A percentile compares a stretch with the other conserved stretches of the same genome.
These are phyloP conservation scores for Calonectria pseudoturangicola DNA, from an alignment of 2,329 filamentous ascomycete genomes.

Conservation along the genomic window DNA sequence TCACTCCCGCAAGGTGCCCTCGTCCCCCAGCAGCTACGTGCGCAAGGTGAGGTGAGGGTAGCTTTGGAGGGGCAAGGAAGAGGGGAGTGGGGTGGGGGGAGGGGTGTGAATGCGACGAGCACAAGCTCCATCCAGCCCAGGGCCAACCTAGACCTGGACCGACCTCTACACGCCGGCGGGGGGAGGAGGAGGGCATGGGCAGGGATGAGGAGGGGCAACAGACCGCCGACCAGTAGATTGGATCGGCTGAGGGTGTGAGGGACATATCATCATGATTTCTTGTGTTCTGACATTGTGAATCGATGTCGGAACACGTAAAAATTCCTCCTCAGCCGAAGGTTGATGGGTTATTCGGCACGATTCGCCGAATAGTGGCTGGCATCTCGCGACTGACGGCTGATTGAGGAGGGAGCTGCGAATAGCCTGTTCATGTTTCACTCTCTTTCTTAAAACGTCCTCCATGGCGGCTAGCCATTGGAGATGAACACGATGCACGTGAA, in stretches of 20 bases:
- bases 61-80: conserved; percentile 21
- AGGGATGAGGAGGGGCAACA: conserved; percentile 20
- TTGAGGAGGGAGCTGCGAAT: neutral
- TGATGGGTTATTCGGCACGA: neutral
- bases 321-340: neutral
- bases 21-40: conserved; percentile 3
- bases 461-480: neutral
- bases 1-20: conserved; percentile 23
- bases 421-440: neutral
- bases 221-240: conserved; percentile 22
- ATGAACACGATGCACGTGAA: conserved; percentile 10
- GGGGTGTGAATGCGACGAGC: conserved; percentile 20
- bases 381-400: neutral
- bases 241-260: conserved; percentile 35
- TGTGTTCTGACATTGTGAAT: conserved; percentile 15
- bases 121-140: conserved; percentile 23
- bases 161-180: neutral
- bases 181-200: conserved; percentile 8
- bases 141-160: conserved; percentile 17
- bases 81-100: conserved; percentile 28
- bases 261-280: conserved; percentile 33
- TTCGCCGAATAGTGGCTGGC: conserved; percentile 1
- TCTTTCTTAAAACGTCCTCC: neutral
- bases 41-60: conserved; percentile 28
- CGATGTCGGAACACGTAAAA: neutral